Percentiles rank a stretch among this genome's conserved stretches.
Conservation (phyloP, 352 stramenopile genomes). For the Pythium phragmitis region DNA sequence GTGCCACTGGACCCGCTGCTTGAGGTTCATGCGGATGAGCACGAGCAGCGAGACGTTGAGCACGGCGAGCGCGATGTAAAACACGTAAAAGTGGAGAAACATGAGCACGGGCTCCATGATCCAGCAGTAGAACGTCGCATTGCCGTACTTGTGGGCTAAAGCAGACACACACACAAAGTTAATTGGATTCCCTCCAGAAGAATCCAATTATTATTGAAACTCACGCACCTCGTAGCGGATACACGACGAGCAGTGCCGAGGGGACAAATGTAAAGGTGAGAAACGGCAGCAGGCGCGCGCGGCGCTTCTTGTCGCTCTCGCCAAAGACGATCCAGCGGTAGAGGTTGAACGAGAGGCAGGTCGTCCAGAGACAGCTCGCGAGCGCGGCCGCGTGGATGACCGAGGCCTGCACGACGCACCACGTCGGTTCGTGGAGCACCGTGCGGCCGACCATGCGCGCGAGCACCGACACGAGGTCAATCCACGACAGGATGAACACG, state of each 20-base stretch:
- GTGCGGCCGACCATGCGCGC: conserved; percentile 55
- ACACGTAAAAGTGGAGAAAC: conserved; percentile 78
- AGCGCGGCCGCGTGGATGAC: conserved; percentile 59
- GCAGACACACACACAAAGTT: conserved; percentile 3
- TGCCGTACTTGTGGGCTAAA: conserved; percentile 57
- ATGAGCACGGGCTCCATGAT: conserved; percentile 60
- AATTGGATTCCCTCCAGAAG: no score
- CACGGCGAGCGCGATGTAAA: conserved; percentile 64
- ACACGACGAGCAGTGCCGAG: conserved; percentile 46
- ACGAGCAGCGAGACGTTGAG: conserved; percentile 71
- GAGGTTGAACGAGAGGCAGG: conserved; percentile 79
- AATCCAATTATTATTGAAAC: no score
- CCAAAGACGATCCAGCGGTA: conserved; percentile 78
- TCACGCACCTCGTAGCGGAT: conserved; percentile 49
- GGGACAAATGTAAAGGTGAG: conserved; percentile 54
- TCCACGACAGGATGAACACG: conserved; percentile 66
- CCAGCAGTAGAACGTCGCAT: conserved; percentile 86
- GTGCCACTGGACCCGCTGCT: conserved; percentile 56
- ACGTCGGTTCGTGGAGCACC: conserved; percentile 36
- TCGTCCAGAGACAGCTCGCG: conserved; percentile 68
- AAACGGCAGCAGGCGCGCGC: conserved; percentile 56
- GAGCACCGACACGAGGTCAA: conserved; percentile 58
- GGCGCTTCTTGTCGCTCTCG: conserved; percentile 65
- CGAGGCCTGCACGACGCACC: conserved; percentile 57
- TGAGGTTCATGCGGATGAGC: conserved; percentile 67